phyloP scores from a whole-genome alignment of 2,329 filamentous ascomycete species.

The Scopulariopsis brevicaulis region DNA sequence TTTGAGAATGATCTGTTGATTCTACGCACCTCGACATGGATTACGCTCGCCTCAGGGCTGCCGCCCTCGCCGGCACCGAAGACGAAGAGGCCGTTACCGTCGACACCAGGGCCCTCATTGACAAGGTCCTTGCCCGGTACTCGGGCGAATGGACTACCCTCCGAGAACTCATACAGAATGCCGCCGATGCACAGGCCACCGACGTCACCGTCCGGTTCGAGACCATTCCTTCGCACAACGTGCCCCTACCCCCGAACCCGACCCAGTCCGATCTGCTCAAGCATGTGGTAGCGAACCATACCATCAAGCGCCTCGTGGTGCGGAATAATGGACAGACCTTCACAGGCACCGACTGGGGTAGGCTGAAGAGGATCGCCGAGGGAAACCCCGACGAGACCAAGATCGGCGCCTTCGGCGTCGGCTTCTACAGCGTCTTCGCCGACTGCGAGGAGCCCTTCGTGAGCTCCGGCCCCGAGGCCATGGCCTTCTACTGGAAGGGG shows the following conservation, averaged over 20 bases:
- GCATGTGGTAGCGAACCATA: slow-evolving; percentile 76
- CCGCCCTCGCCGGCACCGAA: slow-evolving; percentile 73
- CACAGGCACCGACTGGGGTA: slow-evolving; percentile 80
- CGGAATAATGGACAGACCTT: slow-evolving; percentile 89
- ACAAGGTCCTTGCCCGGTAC: slow-evolving; percentile 93
- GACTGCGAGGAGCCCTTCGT: slow-evolving; percentile 98
- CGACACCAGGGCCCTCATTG: slow-evolving; percentile 91
- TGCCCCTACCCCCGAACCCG: slow-evolving; percentile 56
- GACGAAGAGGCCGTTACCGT: slow-evolving; percentile 97
- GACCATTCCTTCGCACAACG: slow-evolving; percentile 68
- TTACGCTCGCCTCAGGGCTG: slow-evolving; percentile 68
- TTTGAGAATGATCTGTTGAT: slow-evolving; percentile 1
- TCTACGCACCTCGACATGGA: slow-evolving; percentile 39
- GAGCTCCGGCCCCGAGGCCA: slow-evolving; percentile 80
- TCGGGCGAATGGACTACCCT: slow-evolving; percentile 89
- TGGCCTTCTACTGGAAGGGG: slow-evolving; percentile 99
- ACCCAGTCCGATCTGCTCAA: slow-evolving; percentile 65
- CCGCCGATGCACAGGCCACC: slow-evolving; percentile 88
- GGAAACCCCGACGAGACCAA: slow-evolving; percentile 98
- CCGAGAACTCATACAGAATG: slow-evolving; percentile 93
- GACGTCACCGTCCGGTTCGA: slow-evolving; percentile 89
- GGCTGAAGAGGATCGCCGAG: slow-evolving; percentile 94
- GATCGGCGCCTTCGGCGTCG: slow-evolving; percentile 95
- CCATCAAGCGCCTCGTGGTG: slow-evolving; percentile 75
- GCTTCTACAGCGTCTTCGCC: slow-evolving; percentile 97